Base-by-base conservation (phyloP, 768 basidiomycete genomes). In the Agrocybe pediades region DNA sequence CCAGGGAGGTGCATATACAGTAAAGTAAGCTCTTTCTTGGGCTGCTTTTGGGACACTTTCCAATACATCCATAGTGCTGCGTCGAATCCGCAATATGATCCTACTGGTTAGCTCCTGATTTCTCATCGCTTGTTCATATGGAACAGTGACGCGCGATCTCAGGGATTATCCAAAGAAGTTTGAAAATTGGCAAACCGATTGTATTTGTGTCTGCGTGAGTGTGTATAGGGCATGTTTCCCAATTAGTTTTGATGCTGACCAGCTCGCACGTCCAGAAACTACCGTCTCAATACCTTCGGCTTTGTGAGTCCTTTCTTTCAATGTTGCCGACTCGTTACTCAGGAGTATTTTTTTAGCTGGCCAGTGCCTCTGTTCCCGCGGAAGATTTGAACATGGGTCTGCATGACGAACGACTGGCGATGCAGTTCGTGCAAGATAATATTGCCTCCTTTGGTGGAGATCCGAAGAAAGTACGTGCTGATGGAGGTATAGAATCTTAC, bases 401-500 rank as follows among this genome's bases (percentile, higher is more conserved):
- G 13, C 71, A 70, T 27, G 88, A 90, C 63, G 84, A 88, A 66
- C 69, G 75, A 1, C 69, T 74, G 26, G 85, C 85, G 0, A 66
- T 91, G 0, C 58, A 70, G 15, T 90, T 87, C 65, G 68, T 89
- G 0, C 79, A 86, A 55, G 71, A 84, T n/a, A 86, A 90, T 59
- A 82, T 88, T n/a, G 77, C 71, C 2, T 74, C 76, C 2, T 89
- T 89, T 60, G 86, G 86, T 15, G 87, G 87, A 0, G 81, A 87
- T 65, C 78, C 80, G 13, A 57, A 67, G 9, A 86, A 84, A 68
- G 83, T 75, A 61, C 23, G 60, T 51, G 5, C 11, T 13, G n/a
- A 36, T n/a, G 29, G 15, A 30, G 29, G 29, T n/a, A n/a, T n/a
- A n/a, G n/a, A n/a, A 15, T 30, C 29, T 30, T 6, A 30, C 29